Evolutionary conservation across 148 eudicot species (phyloP).

Genomic region (Arbutus unedo): DNA sequence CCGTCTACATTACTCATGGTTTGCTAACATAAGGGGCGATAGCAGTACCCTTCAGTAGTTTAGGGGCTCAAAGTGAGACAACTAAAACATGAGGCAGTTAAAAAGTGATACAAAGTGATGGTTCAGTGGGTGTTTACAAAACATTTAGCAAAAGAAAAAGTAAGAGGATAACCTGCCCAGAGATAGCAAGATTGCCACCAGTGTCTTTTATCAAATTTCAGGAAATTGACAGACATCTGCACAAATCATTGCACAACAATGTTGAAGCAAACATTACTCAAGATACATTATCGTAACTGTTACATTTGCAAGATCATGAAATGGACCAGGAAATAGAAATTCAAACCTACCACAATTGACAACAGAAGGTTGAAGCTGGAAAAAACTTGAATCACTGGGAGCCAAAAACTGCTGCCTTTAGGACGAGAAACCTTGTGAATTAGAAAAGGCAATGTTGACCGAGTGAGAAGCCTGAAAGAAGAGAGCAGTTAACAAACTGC

Average conservation of each 20-base stretch:
- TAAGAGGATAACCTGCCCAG: conserved; percentile 61
- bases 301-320: neutral
- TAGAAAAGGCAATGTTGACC: conserved; percentile 54
- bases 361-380: conserved; percentile 72
- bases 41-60: too few species aligned
- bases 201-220: conserved; percentile 47
- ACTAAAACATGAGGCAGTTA: too few species aligned
- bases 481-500: conserved; percentile 4
- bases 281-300: neutral
- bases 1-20: too few species aligned
- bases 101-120: too few species aligned
- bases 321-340: conserved; percentile 11
- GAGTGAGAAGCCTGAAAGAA: conserved; percentile 57
- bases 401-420: conserved; percentile 84
- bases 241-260: conserved; percentile 7
- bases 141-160: neutral
- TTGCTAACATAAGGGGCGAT: too few species aligned
- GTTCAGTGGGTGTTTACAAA: too few species aligned
- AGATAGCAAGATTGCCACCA: conserved; percentile 95
- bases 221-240: conserved; percentile 68
- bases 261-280: conserved; percentile 3
- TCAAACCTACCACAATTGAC: conserved; percentile 58
- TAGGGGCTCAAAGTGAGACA: too few species aligned
- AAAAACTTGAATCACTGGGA: conserved; percentile 62
- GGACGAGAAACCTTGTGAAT: conserved; percentile 62